Percentiles rank a stretch among this genome's conserved stretches.
Conservation (phyloP, 345 rosid species). For the Hibiscus mutabilis region DNA sequence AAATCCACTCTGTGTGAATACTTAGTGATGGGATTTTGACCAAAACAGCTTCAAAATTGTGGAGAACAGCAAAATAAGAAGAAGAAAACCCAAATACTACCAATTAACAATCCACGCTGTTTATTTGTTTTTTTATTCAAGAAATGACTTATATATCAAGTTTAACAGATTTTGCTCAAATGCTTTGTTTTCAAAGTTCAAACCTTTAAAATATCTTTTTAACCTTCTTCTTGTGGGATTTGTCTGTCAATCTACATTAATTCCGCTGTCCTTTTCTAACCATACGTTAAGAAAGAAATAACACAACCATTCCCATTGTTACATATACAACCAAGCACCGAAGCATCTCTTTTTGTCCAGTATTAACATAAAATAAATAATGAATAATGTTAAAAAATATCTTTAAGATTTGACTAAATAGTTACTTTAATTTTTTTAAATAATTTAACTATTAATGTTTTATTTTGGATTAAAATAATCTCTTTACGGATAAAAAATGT, state of each 20-base stretch:
- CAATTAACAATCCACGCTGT: neutral
- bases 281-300: neutral
- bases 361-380: neutral
- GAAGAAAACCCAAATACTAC: neutral
- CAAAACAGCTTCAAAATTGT: conserved; percentile 22
- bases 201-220: neutral
- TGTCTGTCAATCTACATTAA: conserved; percentile 23
- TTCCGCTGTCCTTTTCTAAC: conserved; percentile 31
- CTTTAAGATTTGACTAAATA: no score
- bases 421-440: no score
- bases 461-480: no score
- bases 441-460: no score
- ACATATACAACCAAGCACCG: neutral
- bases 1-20: conserved; percentile 35
- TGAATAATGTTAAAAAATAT: no score
- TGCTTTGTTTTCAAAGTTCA: conserved; percentile 6
- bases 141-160: conserved; percentile 31
- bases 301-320: neutral
- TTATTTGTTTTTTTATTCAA: neutral
- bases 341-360: neutral
- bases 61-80: neutral
- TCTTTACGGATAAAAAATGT: no score
- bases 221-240: conserved; percentile 7
- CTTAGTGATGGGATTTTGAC: conserved; percentile 37
- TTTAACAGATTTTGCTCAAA: conserved; percentile 4